Evolutionary conservation across 495 filamentous ascomycete species (phyloP).

Genomic region (Aspergillus egyptiacus): DNA sequence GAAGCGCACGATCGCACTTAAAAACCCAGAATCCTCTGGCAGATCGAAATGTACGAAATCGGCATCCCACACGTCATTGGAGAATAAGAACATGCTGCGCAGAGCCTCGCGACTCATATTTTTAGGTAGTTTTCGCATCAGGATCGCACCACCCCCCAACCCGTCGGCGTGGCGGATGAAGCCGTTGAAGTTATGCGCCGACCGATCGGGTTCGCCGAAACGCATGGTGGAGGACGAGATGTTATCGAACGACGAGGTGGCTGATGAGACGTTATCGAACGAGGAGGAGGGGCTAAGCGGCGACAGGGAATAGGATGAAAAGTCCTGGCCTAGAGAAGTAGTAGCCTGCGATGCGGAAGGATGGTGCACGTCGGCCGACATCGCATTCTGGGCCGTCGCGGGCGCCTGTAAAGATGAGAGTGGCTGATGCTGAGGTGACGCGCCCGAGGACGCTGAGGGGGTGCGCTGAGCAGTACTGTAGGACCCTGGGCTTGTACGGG

Average conservation of each 20-base stretch:
- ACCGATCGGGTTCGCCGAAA: slow-evolving; percentile 41
- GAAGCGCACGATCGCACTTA: slow-evolving; percentile 72
- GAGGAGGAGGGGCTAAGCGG: slow-evolving; percentile 38
- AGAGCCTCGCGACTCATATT: slow-evolving; percentile 68
- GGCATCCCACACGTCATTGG: slow-evolving; percentile 70
- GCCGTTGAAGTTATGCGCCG: slow-evolving; percentile 44
- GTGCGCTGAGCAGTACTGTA: slow-evolving; percentile 43
- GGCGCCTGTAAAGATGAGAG: slow-evolving; percentile 35
- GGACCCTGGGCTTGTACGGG: slow-evolving; percentile 45
- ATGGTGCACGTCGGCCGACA: slow-evolving; percentile 48
- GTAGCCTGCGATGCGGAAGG: slow-evolving; percentile 37
- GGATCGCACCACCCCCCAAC: slow-evolving; percentile 45
- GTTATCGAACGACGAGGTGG: slow-evolving; percentile 8
- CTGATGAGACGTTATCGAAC: slow-evolving; percentile 27
- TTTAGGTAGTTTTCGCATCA: slow-evolving; percentile 71
- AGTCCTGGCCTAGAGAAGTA: slow-evolving; percentile 34
- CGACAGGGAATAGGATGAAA: slow-evolving; percentile 41
- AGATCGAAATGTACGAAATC: slow-evolving; percentile 62
- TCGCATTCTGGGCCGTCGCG: slow-evolving; percentile 46
- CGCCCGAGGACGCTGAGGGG: slow-evolving; percentile 43
- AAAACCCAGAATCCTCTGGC: slow-evolving; percentile 64
- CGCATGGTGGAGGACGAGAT: slow-evolving; percentile 42
- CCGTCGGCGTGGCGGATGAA: slow-evolving; percentile 31
- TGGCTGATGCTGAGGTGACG: slow-evolving; percentile 39
- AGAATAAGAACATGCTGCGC: slow-evolving; percentile 77